A percentile compares a stretch with the other conserved stretches of the same genome.
Conservation (phyloP, 1,139 yeast species). For the Starmera stellimalicola region DNA sequence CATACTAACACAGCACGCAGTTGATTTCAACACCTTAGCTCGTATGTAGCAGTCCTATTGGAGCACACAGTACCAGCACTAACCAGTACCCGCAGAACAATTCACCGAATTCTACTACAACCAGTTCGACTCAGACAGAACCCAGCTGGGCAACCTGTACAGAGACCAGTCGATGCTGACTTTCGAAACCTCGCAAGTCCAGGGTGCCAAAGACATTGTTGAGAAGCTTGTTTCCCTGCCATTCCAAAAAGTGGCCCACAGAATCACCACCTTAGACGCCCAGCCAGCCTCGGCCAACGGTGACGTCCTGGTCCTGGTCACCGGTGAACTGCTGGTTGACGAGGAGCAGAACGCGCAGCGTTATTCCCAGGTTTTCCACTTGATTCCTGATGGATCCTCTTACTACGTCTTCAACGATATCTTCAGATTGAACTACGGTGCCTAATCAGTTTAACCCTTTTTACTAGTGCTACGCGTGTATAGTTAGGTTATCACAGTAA, state of each 20-base stretch:
- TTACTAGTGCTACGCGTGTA: too few relatives aligned
- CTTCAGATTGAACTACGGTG: constrained; percentile 78
- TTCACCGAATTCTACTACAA: constrained; percentile 93
- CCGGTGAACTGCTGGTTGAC: constrained; percentile 86
- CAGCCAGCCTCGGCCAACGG: constrained; percentile 95
- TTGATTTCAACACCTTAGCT: constrained; percentile 58
- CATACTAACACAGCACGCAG: constrained; percentile 23
- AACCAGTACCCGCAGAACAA: constrained; percentile 33
- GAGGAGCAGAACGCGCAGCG: constrained; percentile 94
- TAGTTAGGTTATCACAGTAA: too few relatives aligned
- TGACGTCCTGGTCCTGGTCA: constrained; percentile 94
- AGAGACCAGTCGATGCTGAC: constrained; percentile 97
- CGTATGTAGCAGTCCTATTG: constrained; percentile 12
- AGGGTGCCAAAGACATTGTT: constrained; percentile 87
- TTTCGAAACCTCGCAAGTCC: constrained; percentile 87
- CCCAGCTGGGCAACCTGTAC: constrained; percentile 88
- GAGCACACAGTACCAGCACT: background rate
- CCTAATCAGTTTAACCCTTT: constrained; percentile 20
- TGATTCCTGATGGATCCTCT: constrained; percentile 84
- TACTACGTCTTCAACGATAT: constrained; percentile 95
- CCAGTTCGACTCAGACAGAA: constrained; percentile 88
- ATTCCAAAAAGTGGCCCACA: constrained; percentile 85
- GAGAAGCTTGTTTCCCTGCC: constrained; percentile 86
- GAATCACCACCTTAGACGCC: constrained; percentile 91
- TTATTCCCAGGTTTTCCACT: constrained; percentile 95